A percentile compares a stretch with the other conserved stretches of the same genome.
These are phyloP conservation scores for Leccinum ponderosum DNA, from an alignment of 1,284 basidiomycete species.

Conservation along the genomic window DNA sequence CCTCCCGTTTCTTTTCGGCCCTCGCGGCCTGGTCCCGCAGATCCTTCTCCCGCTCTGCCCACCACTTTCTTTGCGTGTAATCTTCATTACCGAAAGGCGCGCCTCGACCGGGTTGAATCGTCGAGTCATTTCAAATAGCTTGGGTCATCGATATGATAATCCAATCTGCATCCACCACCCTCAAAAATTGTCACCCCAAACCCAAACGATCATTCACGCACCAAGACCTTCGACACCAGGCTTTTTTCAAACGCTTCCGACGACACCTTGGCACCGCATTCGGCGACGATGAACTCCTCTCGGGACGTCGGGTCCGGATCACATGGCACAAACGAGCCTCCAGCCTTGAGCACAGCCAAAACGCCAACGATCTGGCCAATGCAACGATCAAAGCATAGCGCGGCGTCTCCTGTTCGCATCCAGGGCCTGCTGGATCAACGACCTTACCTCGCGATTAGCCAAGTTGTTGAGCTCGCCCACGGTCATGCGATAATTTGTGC, in stretches of 20 bases:
- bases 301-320: constrained; percentile 20
- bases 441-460: constrained; percentile 30
- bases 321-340: no score
- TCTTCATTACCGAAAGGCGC: no score
- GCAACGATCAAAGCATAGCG: constrained; percentile 33
- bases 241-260: constrained; percentile 23
- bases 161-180: constrained; percentile 15
- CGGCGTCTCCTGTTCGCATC: constrained; percentile 25
- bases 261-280: constrained; percentile 30
- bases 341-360: no score
- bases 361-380: constrained; percentile 6
- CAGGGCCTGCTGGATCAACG: constrained; percentile 23
- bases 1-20: no score
- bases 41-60: no score
- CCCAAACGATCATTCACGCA: constrained; percentile 1
- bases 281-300: constrained; percentile 31
- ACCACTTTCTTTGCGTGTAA: no score
- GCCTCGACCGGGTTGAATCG: constrained; percentile 1
- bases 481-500: no score
- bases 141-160: constrained; percentile 26
- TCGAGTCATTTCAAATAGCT: constrained; percentile 25
- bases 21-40: no score
- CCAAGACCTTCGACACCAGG: constrained; percentile 24
- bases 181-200: not conserved
- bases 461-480: constrained; percentile 20